Conservation (phyloP, 2,329 filamentous ascomycete species). For the Ceratocystis papillata region DNA sequence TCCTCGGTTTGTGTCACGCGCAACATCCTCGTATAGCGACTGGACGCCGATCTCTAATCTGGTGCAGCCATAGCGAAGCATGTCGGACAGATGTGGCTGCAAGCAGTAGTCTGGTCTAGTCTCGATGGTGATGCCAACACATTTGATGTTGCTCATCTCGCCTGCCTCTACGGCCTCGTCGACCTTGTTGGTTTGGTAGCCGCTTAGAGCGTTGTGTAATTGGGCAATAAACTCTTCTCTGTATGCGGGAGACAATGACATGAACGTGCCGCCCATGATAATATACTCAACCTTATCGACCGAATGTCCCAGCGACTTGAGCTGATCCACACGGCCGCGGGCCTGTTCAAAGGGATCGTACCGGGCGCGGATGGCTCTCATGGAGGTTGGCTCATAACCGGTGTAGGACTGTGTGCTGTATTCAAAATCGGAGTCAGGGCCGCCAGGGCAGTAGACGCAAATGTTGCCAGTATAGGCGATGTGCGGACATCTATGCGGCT, state of each 20-base stretch:
- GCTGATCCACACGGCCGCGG: conserved; percentile 87
- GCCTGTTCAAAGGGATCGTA: conserved; percentile 99
- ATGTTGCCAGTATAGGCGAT: conserved; percentile 99
- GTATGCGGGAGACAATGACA: conserved; percentile 85
- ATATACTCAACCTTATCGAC: conserved; percentile 99
- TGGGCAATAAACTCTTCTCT: conserved; percentile 89
- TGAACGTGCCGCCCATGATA: conserved; percentile 99
- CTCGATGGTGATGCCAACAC: conserved; percentile 96
- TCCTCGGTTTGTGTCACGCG: conserved; percentile 92
- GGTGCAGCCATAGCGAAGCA: conserved; percentile 97
- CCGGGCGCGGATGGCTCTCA: conserved; percentile 91
- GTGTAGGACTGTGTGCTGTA: conserved; percentile 99
- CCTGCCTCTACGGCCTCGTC: conserved; percentile 91
- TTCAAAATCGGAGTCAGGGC: conserved; percentile 96
- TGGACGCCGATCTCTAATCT: conserved; percentile 91
- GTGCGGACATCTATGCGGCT: conserved; percentile 92
- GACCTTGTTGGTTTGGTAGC: conserved; percentile 87
- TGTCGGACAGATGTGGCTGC: conserved; percentile 86
- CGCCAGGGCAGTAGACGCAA: conserved; percentile 95
- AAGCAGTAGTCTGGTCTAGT: conserved; percentile 94
- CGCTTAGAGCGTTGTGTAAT: conserved; percentile 90
- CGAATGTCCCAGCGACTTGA: conserved; percentile 87
- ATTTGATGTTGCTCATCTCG: conserved; percentile 95
- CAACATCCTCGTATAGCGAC: conserved; percentile 93
- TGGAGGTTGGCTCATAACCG: conserved; percentile 94